Conservation (phyloP, 2,329 filamentous ascomycete species). For the Leptographium wingfieldii region DNA sequence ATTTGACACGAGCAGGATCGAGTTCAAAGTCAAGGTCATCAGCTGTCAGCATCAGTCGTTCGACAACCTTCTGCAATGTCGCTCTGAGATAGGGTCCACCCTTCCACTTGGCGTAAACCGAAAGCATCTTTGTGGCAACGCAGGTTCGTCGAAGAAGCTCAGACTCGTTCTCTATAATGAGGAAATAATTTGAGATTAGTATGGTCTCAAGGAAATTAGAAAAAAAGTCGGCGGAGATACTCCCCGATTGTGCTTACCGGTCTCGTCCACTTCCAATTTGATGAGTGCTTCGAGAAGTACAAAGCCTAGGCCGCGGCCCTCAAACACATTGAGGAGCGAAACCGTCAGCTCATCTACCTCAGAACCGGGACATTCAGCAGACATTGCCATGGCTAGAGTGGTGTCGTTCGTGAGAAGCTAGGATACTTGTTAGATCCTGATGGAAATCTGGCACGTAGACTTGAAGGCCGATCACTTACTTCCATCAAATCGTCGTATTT, state of each 20-base stretch:
- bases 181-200: background rate
- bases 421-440: background rate
- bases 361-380: conserved; percentile 51
- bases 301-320: conserved; percentile 51
- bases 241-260: conserved; percentile 27
- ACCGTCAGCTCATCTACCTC: conserved; percentile 59
- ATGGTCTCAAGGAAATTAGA: background rate
- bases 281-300: conserved; percentile 53
- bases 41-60: conserved; percentile 52
- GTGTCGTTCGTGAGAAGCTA: conserved; percentile 50
- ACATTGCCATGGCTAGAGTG: conserved; percentile 49
- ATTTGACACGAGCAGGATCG: conserved; percentile 48
- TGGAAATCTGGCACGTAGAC: background rate
- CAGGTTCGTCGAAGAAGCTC: conserved; percentile 56
- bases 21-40: conserved; percentile 57
- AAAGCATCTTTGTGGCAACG: conserved; percentile 61
- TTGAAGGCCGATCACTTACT: conserved; percentile 21
- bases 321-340: conserved; percentile 56
- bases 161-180: conserved; percentile 45
- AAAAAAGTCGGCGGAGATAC: no score
- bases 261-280: conserved; percentile 56
- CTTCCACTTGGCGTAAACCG: conserved; percentile 61
- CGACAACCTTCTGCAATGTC: conserved; percentile 54
- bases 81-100: conserved; percentile 48
- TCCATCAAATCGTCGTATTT: conserved; percentile 55